These are phyloP conservation scores for Toxicodendron radicans DNA, from an alignment of 345 rosid species.

Conservation along the genomic window DNA sequence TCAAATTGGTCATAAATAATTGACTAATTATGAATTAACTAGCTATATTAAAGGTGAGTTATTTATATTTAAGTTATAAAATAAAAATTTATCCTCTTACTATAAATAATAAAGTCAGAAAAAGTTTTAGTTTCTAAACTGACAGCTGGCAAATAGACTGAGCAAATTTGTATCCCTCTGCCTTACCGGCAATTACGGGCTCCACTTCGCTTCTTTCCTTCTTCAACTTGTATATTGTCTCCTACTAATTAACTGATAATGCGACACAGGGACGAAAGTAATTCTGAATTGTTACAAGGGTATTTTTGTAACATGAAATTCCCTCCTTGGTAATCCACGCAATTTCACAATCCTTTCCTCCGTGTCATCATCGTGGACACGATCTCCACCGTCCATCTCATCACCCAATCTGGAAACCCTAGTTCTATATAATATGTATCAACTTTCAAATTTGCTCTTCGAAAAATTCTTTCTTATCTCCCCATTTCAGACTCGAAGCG, in stretches of 20 bases:
- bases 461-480: conserved; percentile 3
- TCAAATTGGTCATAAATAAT: too few relatives aligned
- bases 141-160: conserved; percentile 31
- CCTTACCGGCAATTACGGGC: conserved; percentile 43
- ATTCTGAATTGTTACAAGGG: conserved; percentile 14
- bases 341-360: conserved; percentile 20
- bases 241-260: conserved; percentile 5
- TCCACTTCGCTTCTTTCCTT: conserved; percentile 15
- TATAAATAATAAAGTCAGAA: too few relatives aligned
- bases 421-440: conserved; percentile 12
- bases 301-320: conserved; percentile 13
- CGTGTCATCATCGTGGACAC: conserved; percentile 30
- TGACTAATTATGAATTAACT: too few relatives aligned
- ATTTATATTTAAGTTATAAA: too few relatives aligned
- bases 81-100: too few relatives aligned
- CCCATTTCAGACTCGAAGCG: not conserved
- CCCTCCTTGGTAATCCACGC: conserved; percentile 20
- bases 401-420: conserved; percentile 48
- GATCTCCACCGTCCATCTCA: conserved; percentile 61
- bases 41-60: too few relatives aligned
- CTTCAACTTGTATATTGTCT: conserved; percentile 44
- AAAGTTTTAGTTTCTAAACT: too few relatives aligned
- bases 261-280: not conserved
- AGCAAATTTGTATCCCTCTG: conserved; percentile 19
- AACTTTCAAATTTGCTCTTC: conserved; percentile 12